Evolutionary conservation across 192 early-diverging fungal species (phyloP), one percentile per base, ranked within the genome.

Genomic region (Coemansia sp.): DNA sequence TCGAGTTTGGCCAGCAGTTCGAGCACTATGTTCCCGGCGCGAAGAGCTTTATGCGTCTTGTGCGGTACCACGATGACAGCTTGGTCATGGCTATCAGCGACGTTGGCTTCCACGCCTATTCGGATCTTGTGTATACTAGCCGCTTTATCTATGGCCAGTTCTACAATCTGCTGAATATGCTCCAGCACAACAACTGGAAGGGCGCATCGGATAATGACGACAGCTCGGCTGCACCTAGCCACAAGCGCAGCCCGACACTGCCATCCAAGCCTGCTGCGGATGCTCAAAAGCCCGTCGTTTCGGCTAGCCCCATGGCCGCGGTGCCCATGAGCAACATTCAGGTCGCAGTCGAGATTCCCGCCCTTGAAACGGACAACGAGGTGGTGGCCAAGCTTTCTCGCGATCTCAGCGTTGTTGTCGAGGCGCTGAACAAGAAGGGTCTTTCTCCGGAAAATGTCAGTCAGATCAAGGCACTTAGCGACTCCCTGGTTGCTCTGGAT

Each of bases 11-110:
- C 25, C 72, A 83, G 32, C 45, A 58, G 29, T 90, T 90, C 57
- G 83, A 81, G 27, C 67, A 75, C 19, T 74, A 82, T 59, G 79
- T 89, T 36, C 88, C 85, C 48, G 85, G 85, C 9, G 86, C 75
- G 45, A 61, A 76, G 32, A 67, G 72, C 53, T 69, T 84, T 35
- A 71, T 85, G 57, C 71, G 81, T 51, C 82, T 82, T 58, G 75
- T 83, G 24, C 69, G 78, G 32, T 71, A 84, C 59, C 62, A 84
- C 28, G 63, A 82, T 22, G 75, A 74, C 36, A 84, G 80, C 62
- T 64, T 80, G 23, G 52, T 63, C 14, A 67, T 77, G 65, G 66
- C 71, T 9, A 24, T 64, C 59, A 79, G 83, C 61, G 77, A 89
- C 39, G 83, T 88, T 34, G 83, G 87, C 18, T 82, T 71, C 50